Conservation (phyloP, 2,329 filamentous ascomycete genomes). For the Cadophora sp. region DNA sequence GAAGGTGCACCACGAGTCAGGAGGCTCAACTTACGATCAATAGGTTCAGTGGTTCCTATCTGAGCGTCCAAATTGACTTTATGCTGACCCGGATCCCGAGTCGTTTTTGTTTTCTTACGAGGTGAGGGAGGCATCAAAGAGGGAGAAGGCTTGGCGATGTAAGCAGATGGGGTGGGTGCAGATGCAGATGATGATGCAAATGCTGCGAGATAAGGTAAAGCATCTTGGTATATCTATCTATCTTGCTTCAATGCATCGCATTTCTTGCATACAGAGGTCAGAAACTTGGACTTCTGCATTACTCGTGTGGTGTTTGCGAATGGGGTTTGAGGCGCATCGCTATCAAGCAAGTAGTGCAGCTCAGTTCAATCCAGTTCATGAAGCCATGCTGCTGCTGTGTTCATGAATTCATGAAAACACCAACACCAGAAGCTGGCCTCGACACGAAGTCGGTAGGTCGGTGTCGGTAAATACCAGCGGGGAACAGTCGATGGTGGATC, state of each 20-base stretch:
- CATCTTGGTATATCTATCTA: background rate
- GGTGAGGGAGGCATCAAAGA: background rate
- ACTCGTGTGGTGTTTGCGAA: background rate
- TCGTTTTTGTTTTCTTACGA: background rate
- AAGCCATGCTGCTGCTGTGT: no score
- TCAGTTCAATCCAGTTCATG: background rate
- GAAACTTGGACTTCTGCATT: background rate
- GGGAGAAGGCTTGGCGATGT: background rate
- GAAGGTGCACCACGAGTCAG: slow-evolving; percentile 1
- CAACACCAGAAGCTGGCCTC: background rate
- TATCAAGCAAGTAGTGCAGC: background rate
- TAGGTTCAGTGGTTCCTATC: background rate
- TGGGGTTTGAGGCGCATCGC: background rate
- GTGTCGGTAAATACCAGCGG: background rate
- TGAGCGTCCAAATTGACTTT: slow-evolving; percentile 16
- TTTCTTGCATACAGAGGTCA: background rate
- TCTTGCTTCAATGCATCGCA: background rate
- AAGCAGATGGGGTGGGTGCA: background rate
- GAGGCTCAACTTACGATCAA: background rate
- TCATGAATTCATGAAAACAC: no score
- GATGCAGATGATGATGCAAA: slow-evolving; percentile 10
- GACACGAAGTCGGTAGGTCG: no score
- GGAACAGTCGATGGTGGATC: slow-evolving; percentile 7
- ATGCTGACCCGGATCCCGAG: background rate
- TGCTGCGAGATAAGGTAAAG: slow-evolving; percentile 1